Evolutionary conservation across 1,139 yeast genomes (phyloP), one percentile per base, ranked within the genome.

Genomic region (Candida sp.): DNA sequence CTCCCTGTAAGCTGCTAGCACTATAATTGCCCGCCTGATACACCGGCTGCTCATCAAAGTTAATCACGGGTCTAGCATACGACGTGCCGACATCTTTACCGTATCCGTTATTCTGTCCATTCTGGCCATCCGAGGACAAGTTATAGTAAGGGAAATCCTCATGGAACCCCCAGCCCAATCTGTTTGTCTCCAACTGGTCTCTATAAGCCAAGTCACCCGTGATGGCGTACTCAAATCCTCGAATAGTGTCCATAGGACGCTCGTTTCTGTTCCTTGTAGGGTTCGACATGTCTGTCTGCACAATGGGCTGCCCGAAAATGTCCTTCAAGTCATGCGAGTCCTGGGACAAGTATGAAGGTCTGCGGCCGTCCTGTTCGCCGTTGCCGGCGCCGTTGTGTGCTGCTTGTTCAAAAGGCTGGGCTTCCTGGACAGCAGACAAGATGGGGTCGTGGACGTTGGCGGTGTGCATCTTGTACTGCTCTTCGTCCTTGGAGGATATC

Each of bases 191-290:
- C 65, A 91, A 79, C 63, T 90, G 92, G 53, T 90, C 94, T 49
- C 86, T 81, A 73, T 88, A 87, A 28, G 81, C 69, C 50, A 80
- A 75, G 67, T 93, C 97, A 43, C 98, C 98, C 4, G 97, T 88
- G 56, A 94, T 90, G 33, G 97, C 86, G 66, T 88, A 94, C 73
- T 94, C 98, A 70, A 94, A 94, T 5, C 90, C 82, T 57, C 98
- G 78, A 62, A 94, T 92, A 2, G 99, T 94, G 69, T 96, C 99
- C 64, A 94, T 73, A 3, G 99, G 99, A 60, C 99, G 84, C 73
- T 94, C 99, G 68, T 92, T 92, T 66, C 98, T 82, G 17, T 89
- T 72, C 63, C 99, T 82, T 11, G 98, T 87, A 23, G 99, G 99
- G 66, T 94, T 94, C 28, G 96, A 90, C 61, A 87, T 78, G 67